Evolutionary conservation across 768 basidiomycete species (phyloP), one percentile per base, ranked within the genome.

Genomic region (Phlebiopsis flavidoalba): DNA sequence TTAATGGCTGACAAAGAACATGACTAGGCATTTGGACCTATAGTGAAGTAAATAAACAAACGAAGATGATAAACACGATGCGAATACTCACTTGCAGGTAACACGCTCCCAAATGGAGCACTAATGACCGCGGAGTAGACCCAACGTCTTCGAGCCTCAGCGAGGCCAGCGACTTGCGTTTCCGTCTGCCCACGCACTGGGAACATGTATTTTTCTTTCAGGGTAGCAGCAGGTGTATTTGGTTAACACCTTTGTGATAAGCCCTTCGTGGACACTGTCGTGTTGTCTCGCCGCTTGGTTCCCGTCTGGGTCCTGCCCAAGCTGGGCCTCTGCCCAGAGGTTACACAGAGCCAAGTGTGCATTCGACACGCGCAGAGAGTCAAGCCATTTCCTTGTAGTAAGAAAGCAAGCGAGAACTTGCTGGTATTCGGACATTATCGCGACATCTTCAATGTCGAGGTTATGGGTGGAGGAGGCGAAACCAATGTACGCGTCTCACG

Each of bases 391-490:
- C 22, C 40, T 7, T 19, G 36, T 37, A 19, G 37, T 55, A 10
- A 55, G 54, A 10, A 43, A 21, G 54, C 54, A 55, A 22, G 40
- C 54, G 21, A 55, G 54, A 15, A 45, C 40, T 21, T 43, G 54
- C 15, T 55, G 54, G 54, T 55, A 55, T 21, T 55, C 26, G 63
- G 82, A 67, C 53, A 91, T 63, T 17, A 89, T 77, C 0, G 40
- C 3, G 17, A 43, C 40, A 43, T 43, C 3, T 43, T 17, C 40
- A 8, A 10, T 31, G 40, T 43, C 40, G 40, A 43, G 40, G 2
- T 12, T 12, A 12, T 43, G 40, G 40, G 40, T 43, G 40, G 2
- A 10, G 40, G 40, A 43, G 40, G 17, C 40, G 17, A 8, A 3
- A 43, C 40, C 40, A 3, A 43, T 12, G 40, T 43, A 17, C 40